These are phyloP conservation scores for Nicotiana benthamiana DNA, from an alignment of 257 asterid genomes.

Conservation along the genomic window DNA sequence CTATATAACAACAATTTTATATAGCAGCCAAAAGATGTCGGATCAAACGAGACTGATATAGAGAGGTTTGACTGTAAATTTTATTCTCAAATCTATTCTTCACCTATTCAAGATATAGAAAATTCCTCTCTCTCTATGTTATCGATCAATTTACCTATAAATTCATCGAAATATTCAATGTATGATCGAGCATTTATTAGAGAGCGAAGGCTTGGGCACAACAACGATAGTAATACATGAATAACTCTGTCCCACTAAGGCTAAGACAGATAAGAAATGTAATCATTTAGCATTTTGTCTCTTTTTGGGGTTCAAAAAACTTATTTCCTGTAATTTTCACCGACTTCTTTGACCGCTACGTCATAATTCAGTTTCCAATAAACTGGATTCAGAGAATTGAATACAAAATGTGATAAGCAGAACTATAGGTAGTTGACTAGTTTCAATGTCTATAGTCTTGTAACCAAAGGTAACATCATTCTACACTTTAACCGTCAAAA, in stretches of 20 bases:
- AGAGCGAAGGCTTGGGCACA: no score
- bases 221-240: no score
- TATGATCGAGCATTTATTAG: no score
- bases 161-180: no score
- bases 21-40: no score
- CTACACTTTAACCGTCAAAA: neutral
- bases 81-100: no score
- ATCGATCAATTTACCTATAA: no score
- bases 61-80: no score
- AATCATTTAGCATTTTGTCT: neutral
- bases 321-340: neutral
- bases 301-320: neutral
- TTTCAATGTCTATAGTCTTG: neutral
- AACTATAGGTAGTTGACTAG: neutral
- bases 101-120: no score
- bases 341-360: neutral
- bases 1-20: no score
- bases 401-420: neutral
- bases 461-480: neutral
- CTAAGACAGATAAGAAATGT: neutral
- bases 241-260: neutral
- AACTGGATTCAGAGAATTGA: neutral
- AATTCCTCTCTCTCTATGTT: no score
- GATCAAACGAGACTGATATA: no score
- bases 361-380: neutral